Evolutionary conservation across 2,329 filamentous ascomycete genomes (phyloP).

Genomic region (Colletotrichum tofieldiae): DNA sequence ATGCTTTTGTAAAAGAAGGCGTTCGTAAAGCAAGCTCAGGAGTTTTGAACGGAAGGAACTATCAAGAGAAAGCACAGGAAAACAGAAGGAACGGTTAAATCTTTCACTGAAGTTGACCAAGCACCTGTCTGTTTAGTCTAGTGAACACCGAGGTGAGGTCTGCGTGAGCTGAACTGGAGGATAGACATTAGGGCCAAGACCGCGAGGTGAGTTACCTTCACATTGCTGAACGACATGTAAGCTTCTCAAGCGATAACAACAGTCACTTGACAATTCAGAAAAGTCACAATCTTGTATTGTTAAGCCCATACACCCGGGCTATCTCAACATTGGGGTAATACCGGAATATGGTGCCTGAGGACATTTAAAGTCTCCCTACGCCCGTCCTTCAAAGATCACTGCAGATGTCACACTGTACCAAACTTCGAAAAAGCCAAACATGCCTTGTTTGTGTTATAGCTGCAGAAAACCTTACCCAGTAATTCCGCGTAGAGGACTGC

Average conservation of each 20-base stretch:
- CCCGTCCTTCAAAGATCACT: not conserved
- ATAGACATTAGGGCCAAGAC: not conserved
- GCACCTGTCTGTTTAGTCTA: not conserved
- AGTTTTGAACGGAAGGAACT: accelerated
- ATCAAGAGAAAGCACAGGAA: not conserved
- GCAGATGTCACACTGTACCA: not conserved
- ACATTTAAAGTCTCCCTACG: not conserved
- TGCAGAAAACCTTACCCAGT: not conserved
- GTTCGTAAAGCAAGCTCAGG: not conserved
- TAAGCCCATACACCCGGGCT: not conserved
- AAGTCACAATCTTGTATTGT: not conserved
- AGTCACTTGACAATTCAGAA: not conserved
- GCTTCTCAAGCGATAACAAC: not conserved
- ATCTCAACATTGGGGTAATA: not conserved
- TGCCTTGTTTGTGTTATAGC: not conserved
- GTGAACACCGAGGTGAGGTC: not conserved
- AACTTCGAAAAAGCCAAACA: not conserved
- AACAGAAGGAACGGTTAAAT: too few species aligned
- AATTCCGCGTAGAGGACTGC: too few species aligned
- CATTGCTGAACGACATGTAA: too few species aligned
- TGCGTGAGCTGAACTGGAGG: too few species aligned
- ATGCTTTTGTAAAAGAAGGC: not conserved
- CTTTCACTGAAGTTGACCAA: not conserved
- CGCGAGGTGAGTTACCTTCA: not conserved
- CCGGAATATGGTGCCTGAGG: not conserved